Evolutionary conservation across 176 grass and related monocot genomes (phyloP).

Genomic region (Saccharum spontaneum): DNA sequence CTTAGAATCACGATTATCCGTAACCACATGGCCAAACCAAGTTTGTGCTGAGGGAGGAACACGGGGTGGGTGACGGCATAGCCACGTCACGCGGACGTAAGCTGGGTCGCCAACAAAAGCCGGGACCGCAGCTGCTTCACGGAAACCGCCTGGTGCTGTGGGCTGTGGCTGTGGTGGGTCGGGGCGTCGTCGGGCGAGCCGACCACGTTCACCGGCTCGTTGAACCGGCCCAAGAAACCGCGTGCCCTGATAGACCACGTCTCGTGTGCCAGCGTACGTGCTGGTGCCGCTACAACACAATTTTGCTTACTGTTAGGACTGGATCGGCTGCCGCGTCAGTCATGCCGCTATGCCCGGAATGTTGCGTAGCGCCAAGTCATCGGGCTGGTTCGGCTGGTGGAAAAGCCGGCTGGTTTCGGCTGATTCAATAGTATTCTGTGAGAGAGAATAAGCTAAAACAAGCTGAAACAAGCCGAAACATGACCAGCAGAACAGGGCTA

Average conservation of each 20-base stretch:
- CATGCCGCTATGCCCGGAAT: background rate
- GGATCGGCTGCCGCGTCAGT: background rate
- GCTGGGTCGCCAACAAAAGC: background rate
- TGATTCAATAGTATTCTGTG: no score
- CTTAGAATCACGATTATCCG: background rate
- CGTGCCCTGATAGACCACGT: background rate
- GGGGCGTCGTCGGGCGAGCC: background rate
- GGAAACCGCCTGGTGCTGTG: background rate
- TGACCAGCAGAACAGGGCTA: no score
- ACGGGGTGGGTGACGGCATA: background rate
- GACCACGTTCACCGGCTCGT: background rate
- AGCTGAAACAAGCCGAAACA: no score
- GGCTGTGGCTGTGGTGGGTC: background rate
- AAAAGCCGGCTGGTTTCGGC: no score
- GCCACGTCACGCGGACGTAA: background rate
- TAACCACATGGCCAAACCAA: background rate
- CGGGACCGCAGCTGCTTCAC: conserved; percentile 12
- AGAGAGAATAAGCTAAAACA: no score
- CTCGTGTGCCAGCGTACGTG: no score
- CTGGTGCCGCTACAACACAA: no score
- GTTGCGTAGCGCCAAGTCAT: background rate
- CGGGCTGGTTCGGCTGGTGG: no score
- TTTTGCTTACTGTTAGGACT: no score
- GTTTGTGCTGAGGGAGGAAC: background rate
- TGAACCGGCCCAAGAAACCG: background rate